Percentiles rank a stretch among this genome's conserved stretches.
phyloP scores from a whole-genome alignment of 139 green algal genomes.

The Nannochloris sp. region DNA sequence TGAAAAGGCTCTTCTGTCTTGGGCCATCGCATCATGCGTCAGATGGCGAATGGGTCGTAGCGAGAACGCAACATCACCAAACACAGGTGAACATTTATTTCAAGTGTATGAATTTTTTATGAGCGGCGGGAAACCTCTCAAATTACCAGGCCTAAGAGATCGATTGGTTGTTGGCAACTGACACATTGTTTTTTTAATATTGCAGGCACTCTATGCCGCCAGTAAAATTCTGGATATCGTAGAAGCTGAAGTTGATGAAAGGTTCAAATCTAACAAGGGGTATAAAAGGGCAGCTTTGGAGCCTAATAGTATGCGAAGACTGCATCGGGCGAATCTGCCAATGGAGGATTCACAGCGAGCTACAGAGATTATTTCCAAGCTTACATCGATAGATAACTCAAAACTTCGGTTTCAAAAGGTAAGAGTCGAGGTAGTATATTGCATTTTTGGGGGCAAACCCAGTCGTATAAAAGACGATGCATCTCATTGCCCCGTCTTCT shows the following conservation, averaged over 20 bases:
- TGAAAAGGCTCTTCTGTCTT: neutral
- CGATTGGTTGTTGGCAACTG: slow-evolving; percentile 1
- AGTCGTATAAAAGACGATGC: neutral
- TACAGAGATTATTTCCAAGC: slow-evolving; percentile 23
- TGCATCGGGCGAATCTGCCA: slow-evolving; percentile 22
- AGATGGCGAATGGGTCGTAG: neutral
- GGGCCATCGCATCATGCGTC: neutral
- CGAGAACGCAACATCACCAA: neutral
- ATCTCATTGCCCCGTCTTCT: neutral
- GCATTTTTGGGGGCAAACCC: neutral
- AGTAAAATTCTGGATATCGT: slow-evolving; percentile 17
- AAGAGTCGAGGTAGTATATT: neutral
- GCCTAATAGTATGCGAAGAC: slow-evolving; percentile 1
- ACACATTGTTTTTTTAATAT: neutral
- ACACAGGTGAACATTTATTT: neutral
- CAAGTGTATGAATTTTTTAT: too few relatives aligned
- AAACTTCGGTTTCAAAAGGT: neutral
- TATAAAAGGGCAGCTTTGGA: neutral
- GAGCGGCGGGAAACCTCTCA: too few relatives aligned
- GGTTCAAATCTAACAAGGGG: neutral
- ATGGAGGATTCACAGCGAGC: neutral
- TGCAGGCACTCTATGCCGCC: slow-evolving; percentile 1
- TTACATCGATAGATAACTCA: slow-evolving; percentile 6
- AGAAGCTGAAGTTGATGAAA: slow-evolving; percentile 21
- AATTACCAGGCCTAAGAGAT: too few relatives aligned